Evolutionary conservation across 805 yeast genomes (phyloP).

Genomic region (Pichia paraexigua): DNA sequence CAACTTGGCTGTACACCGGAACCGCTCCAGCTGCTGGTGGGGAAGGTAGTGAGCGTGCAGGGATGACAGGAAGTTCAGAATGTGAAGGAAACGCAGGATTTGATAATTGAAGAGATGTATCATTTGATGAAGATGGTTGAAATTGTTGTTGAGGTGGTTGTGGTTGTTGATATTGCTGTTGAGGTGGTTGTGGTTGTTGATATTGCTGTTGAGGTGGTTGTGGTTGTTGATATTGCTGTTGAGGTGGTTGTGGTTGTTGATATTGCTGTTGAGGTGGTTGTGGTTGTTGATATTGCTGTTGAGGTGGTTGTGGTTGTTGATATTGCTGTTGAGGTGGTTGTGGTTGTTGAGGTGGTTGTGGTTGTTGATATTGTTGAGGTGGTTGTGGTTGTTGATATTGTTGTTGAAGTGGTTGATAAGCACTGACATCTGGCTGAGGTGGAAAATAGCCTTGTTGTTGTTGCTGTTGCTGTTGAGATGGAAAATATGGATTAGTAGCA

Average conservation of each 20-base stretch:
- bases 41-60: neutral
- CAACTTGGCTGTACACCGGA: no score
- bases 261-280: slow-evolving; percentile 3
- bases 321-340: neutral
- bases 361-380: neutral
- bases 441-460: slow-evolving; percentile 1
- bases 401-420: neutral
- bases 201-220: neutral
- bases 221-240: slow-evolving; percentile 15
- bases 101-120: slow-evolving; percentile 12
- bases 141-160: slow-evolving; percentile 8
- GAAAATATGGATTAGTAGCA: neutral
- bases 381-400: slow-evolving; percentile 4
- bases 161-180: slow-evolving; percentile 5
- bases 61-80: neutral
- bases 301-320: no score
- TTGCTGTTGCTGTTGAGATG: neutral
- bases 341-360: neutral
- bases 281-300: slow-evolving; percentile 1
- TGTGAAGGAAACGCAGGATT: neutral
- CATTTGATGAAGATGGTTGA: slow-evolving; percentile 7
- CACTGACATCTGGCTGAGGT: neutral
- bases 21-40: neutral
- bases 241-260: slow-evolving; percentile 7
- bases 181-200: slow-evolving; percentile 8